A percentile compares a stretch with the other conserved stretches of the same genome.
These are phyloP conservation scores for Trebouxia gelatinosa DNA, from an alignment of 163 green algal genomes.

Conservation along the genomic window DNA sequence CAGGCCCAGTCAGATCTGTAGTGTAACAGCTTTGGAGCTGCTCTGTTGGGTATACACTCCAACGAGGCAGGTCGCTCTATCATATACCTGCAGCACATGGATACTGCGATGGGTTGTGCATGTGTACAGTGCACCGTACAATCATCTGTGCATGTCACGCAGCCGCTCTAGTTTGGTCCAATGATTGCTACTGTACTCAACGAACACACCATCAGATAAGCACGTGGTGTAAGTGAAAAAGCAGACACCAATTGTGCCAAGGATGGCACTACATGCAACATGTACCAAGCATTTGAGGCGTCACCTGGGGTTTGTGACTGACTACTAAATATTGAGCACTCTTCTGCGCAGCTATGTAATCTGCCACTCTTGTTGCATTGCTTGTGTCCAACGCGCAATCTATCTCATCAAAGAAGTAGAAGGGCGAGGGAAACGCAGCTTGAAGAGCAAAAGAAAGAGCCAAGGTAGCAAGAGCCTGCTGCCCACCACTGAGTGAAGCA, in stretches of 20 bases:
- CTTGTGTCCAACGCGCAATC: constrained; percentile 67
- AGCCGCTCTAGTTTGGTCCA: background rate
- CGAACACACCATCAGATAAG: background rate
- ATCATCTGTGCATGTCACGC: background rate
- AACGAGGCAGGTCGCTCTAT: constrained; percentile 22
- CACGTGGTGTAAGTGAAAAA: background rate
- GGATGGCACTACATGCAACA: background rate
- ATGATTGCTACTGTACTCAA: background rate
- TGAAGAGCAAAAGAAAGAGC: constrained; percentile 75
- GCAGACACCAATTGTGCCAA: background rate
- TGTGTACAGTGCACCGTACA: background rate
- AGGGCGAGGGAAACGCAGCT: constrained; percentile 71
- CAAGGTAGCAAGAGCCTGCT: constrained; percentile 79
- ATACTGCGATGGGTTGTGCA: background rate
- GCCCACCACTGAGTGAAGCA: constrained; percentile 65
- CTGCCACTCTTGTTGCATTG: constrained; percentile 52
- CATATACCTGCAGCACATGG: constrained; percentile 23
- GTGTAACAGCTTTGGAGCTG: constrained; percentile 17
- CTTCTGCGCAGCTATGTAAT: constrained; percentile 59
- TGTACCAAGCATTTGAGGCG: background rate
- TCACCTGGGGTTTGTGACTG: constrained; percentile 67
- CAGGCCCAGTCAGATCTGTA: no score
- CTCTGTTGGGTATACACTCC: constrained; percentile 24
- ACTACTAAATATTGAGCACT: constrained; percentile 77
- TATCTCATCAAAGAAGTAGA: constrained; percentile 90